Evolutionary conservation across 441 rosid genomes (phyloP).

Genomic region (Biscutella auriculata): DNA sequence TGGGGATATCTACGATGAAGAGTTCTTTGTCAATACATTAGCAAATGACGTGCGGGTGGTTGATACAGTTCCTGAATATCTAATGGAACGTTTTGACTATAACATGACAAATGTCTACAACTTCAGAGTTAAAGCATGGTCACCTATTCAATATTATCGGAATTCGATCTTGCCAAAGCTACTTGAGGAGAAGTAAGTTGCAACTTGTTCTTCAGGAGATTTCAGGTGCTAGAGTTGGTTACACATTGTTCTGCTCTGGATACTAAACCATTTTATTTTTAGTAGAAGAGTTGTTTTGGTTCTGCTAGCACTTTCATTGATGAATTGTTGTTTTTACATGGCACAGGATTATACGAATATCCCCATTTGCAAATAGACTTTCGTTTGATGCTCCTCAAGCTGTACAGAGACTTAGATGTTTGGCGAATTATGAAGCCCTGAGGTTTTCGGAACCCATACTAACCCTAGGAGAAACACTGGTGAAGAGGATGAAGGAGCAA

Average conservation of each 20-base stretch:
- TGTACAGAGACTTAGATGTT: constrained; percentile 89
- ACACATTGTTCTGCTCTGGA: not conserved
- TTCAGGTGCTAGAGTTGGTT: not conserved
- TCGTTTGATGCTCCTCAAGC: constrained; percentile 92
- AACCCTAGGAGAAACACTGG: constrained; percentile 66
- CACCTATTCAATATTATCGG: constrained; percentile 71
- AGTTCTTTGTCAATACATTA: constrained; percentile 57
- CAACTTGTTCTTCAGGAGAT: not conserved
- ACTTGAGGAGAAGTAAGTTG: constrained; percentile 90
- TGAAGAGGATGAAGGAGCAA: constrained; percentile 83
- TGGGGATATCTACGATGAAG: constrained; percentile 81
- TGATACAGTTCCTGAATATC: constrained; percentile 64
- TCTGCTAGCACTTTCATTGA: constrained; percentile 7
- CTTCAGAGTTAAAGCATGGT: constrained; percentile 98
- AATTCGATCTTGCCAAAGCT: constrained; percentile 86
- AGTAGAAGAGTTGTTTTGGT: not conserved
- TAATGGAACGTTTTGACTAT: constrained; percentile 93
- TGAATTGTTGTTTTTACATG: constrained; percentile 17
- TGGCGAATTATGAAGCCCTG: constrained; percentile 89
- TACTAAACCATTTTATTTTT: not conserved
- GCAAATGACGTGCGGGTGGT: constrained; percentile 80
- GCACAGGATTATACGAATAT: constrained; percentile 88
- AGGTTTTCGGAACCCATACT: constrained; percentile 71
- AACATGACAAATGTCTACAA: constrained; percentile 89
- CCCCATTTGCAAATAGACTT: constrained; percentile 97